Evolutionary conservation across 2,329 filamentous ascomycete genomes (phyloP).

Genomic region (Verticillium longisporum): DNA sequence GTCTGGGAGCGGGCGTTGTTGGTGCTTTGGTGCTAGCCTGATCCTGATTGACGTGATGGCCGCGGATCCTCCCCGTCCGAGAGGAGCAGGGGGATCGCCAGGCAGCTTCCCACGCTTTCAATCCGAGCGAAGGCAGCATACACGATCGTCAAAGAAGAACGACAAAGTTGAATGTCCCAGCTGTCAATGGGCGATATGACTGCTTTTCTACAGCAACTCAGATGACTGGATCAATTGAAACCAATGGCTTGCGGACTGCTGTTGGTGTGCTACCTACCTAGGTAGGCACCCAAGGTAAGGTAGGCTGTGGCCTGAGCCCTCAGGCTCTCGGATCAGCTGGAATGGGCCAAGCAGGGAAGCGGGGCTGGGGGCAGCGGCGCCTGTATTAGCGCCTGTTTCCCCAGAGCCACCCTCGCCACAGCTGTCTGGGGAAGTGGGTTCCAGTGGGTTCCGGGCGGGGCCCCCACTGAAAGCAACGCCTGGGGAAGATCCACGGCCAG

Average conservation of each 20-base stretch:
- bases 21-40: neutral
- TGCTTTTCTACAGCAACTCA: too few species aligned
- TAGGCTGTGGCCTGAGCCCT: neutral
- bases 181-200: too few species aligned
- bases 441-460: conserved; percentile 1
- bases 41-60: neutral
- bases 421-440: conserved; percentile 13
- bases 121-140: too few species aligned
- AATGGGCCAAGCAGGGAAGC: neutral
- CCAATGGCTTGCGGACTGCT: too few species aligned
- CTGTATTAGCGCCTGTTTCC: conserved; percentile 9
- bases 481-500: neutral
- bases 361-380: neutral
- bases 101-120: neutral
- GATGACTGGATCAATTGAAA: too few species aligned
- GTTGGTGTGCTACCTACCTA: too few species aligned
- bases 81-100: neutral
- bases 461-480: conserved; percentile 3
- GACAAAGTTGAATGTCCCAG: too few species aligned
- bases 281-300: neutral
- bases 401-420: conserved; percentile 8
- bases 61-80: neutral
- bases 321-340: neutral
- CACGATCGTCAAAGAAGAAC: too few species aligned
- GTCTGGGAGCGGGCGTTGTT: neutral